These are phyloP conservation scores for Arachnopeziza araneosa DNA, from an alignment of 2,329 filamentous ascomycete species.

Conservation along the genomic window DNA sequence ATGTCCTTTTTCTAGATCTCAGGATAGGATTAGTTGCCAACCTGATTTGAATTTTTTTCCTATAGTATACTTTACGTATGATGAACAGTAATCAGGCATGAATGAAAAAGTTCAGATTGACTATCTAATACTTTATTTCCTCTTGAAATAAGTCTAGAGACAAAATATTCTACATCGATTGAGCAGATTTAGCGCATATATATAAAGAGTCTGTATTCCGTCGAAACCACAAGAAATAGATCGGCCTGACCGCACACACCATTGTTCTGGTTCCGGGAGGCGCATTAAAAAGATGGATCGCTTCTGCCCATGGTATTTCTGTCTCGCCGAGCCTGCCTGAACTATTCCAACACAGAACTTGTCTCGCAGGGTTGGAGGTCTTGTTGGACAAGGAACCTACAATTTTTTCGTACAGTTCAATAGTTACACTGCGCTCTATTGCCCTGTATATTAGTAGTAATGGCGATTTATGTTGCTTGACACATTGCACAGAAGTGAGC, in stretches of 20 bases:
- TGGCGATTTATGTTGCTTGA: slow-evolving; percentile 55
- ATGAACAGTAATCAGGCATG: no score
- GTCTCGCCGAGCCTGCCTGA: slow-evolving; percentile 22
- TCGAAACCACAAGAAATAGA: no score
- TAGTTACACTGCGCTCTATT: slow-evolving; percentile 65
- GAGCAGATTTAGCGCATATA: no score
- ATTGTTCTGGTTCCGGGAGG: slow-evolving; percentile 81
- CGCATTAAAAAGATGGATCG: slow-evolving; percentile 93
- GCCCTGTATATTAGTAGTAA: slow-evolving; percentile 56
- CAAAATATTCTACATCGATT: no score
- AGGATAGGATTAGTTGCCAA: no score
- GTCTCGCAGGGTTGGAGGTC: slow-evolving; percentile 70
- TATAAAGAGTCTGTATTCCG: no score
- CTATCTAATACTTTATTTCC: no score
- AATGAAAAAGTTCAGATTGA: no score
- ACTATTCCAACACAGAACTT: slow-evolving; percentile 1
- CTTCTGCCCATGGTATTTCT: slow-evolving; percentile 67
- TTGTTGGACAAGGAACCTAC: slow-evolving; percentile 80
- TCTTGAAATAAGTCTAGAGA: no score
- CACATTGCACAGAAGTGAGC: slow-evolving; percentile 32
- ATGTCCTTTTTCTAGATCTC: no score
- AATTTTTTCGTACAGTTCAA: slow-evolving; percentile 93
- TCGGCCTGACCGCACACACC: slow-evolving; percentile 78
- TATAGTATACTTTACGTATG: no score
- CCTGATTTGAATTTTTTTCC: no score